Conservation (phyloP, 2,329 filamentous ascomycete genomes). For the Thelonectria discophora region DNA sequence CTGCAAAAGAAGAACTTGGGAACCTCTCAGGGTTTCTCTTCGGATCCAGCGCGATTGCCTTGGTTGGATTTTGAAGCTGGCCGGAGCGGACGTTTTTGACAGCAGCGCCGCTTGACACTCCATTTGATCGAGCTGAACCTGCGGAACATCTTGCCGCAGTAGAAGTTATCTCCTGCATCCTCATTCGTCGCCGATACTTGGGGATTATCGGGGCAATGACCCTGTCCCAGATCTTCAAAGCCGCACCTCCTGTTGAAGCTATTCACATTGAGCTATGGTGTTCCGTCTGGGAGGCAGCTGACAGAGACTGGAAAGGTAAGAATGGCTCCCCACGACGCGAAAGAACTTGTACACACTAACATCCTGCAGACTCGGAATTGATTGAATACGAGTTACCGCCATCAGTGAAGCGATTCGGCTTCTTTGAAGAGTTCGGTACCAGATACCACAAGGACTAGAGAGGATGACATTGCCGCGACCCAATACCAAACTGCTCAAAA, state of each 20-base stretch:
- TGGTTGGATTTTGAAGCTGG: slow-evolving; percentile 9
- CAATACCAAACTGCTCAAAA: slow-evolving; percentile 11
- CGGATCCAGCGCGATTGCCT: neutral
- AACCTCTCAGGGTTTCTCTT: slow-evolving; percentile 8
- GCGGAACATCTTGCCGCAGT: neutral
- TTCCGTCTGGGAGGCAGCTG: neutral
- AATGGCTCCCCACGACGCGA: neutral
- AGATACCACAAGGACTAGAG: slow-evolving; percentile 5
- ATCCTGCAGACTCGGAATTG: slow-evolving; percentile 6
- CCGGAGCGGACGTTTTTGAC: slow-evolving; percentile 10
- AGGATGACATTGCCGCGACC: slow-evolving; percentile 13
- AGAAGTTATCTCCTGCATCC: slow-evolving; percentile 18
- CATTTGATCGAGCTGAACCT: neutral
- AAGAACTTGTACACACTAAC: neutral
- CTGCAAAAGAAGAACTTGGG: too few relatives aligned
- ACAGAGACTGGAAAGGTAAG: slow-evolving; percentile 5
- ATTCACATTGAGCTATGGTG: slow-evolving; percentile 30
- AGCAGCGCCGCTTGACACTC: slow-evolving; percentile 4
- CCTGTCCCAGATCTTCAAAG: neutral
- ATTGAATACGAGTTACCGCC: slow-evolving; percentile 10
- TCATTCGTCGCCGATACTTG: slow-evolving; percentile 24
- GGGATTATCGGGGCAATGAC: slow-evolving; percentile 5
- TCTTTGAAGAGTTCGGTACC: slow-evolving; percentile 22
- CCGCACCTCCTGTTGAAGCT: slow-evolving; percentile 14
- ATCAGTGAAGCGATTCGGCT: slow-evolving; percentile 23